Evolutionary conservation across 31 red algal species (phyloP).

Genomic region (Asparagopsis taxiformis): DNA sequence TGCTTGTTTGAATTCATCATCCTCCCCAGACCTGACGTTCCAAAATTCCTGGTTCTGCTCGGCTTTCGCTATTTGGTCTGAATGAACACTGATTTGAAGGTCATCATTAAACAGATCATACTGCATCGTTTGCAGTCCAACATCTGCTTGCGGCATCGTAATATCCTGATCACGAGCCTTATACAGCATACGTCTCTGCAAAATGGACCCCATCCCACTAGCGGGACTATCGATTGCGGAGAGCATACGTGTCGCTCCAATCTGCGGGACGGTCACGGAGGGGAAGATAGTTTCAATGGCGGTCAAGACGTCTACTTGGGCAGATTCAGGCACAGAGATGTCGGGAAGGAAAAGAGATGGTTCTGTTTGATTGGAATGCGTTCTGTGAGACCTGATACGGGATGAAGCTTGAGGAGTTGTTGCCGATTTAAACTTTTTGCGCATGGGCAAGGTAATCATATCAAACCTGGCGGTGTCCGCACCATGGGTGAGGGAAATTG

Average conservation of each 20-base stretch:
- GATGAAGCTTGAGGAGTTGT: neutral
- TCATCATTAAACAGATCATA: conserved; percentile 28
- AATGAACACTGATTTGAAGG: conserved; percentile 30
- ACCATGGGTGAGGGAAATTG: conserved; percentile 45
- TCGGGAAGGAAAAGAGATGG: no score
- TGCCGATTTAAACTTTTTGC: conserved; percentile 5
- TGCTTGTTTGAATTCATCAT: neutral
- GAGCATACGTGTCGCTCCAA: conserved; percentile 1
- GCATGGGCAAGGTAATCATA: conserved; percentile 42
- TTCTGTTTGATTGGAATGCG: no score
- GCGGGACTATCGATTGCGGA: conserved; percentile 2
- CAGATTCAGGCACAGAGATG: neutral
- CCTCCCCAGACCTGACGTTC: neutral
- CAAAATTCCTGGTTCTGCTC: conserved; percentile 5
- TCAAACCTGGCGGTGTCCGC: conserved; percentile 37
- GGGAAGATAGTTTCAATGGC: conserved; percentile 61
- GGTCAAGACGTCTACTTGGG: conserved; percentile 25
- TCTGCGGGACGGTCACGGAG: conserved; percentile 32
- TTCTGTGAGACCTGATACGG: no score
- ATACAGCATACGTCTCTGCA: neutral
- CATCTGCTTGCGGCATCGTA: conserved; percentile 5
- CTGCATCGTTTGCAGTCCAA: conserved; percentile 3
- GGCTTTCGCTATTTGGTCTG: conserved; percentile 9
- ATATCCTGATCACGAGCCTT: conserved; percentile 55
- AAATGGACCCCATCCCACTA: no score